Evolutionary conservation across 306 rosid genomes (phyloP).

Genomic region (Casuarina equisetifolia): DNA sequence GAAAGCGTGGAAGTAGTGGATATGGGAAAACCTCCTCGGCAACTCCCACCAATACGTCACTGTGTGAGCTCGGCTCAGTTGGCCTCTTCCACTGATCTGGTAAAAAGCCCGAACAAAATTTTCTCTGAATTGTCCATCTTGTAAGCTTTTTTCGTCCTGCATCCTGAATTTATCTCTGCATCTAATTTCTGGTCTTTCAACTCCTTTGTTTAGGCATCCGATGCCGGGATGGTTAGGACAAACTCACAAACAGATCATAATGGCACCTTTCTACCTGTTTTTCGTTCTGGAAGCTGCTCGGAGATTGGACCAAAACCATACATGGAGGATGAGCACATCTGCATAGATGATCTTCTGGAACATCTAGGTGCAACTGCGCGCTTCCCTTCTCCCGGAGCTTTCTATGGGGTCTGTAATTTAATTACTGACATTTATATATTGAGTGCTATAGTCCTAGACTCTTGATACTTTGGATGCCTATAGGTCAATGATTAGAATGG

Average conservation of each 20-base stretch:
- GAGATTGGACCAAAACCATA: slow-evolving; percentile 77
- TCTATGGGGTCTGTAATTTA: slow-evolving; percentile 56
- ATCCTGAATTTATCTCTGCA: neutral
- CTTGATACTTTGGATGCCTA: neutral
- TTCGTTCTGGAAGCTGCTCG: slow-evolving; percentile 80
- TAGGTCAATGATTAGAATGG: neutral
- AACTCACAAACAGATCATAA: slow-evolving; percentile 52
- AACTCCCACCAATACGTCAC: slow-evolving; percentile 49
- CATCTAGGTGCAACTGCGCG: slow-evolving; percentile 49
- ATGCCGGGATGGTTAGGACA: slow-evolving; percentile 43
- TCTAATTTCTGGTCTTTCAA: neutral
- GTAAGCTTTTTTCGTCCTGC: neutral
- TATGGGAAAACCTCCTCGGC: slow-evolving; percentile 65
- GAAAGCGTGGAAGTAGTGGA: slow-evolving; percentile 35
- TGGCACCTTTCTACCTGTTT: slow-evolving; percentile 53
- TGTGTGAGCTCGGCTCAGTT: slow-evolving; percentile 52
- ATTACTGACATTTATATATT: neutral
- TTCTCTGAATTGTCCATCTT: neutral
- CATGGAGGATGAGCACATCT: slow-evolving; percentile 83
- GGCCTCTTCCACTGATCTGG: slow-evolving; percentile 45
- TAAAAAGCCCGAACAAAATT: slow-evolving; percentile 10
- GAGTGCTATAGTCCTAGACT: neutral
- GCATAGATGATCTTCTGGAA: slow-evolving; percentile 62
- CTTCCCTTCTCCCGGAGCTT: slow-evolving; percentile 62
- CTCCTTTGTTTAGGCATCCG: slow-evolving; percentile 42